A percentile compares a stretch with the other conserved stretches of the same genome.
Conservation (phyloP, 257 asterid genomes). For the Scutellaria minor region DNA sequence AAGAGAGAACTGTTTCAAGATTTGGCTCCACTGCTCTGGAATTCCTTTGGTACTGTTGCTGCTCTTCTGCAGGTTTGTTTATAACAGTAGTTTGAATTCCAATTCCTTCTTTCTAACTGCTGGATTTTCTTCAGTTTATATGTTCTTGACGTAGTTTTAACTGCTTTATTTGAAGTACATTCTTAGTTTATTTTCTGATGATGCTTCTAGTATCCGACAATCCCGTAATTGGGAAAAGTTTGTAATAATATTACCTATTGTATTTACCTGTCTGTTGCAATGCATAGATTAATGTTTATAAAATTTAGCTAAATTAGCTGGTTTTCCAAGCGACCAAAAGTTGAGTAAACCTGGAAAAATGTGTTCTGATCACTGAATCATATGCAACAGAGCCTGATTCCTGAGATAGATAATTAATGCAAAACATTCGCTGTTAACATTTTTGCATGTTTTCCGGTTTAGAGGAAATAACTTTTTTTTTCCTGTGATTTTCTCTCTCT, state of each 20-base stretch:
- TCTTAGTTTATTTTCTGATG: background rate
- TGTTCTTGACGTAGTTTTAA: conserved; percentile 15
- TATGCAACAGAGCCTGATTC: conserved; percentile 19
- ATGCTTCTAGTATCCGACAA: background rate
- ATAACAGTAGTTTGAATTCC: background rate
- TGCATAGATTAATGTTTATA: background rate
- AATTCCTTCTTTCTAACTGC: conserved; percentile 17
- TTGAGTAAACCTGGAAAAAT: background rate
- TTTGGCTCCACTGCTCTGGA: conserved; percentile 94
- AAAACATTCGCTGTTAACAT: background rate
- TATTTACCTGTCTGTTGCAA: background rate
- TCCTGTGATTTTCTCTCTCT: background rate
- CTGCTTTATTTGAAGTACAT: conserved; percentile 6
- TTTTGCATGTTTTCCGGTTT: background rate
- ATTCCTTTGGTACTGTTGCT: conserved; percentile 89
- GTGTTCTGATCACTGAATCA: conserved; percentile 9
- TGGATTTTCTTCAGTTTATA: conserved; percentile 12
- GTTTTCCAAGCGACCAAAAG: no score
- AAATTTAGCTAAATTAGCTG: background rate
- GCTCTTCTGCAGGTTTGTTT: conserved; percentile 89
- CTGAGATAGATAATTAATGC: conserved; percentile 21
- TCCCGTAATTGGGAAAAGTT: conserved; percentile 1
- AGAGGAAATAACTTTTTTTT: background rate
- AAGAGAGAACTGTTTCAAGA: conserved; percentile 90
- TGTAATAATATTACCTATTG: background rate